A percentile compares a stretch with the other conserved stretches of the same genome.
Evolutionary conservation across 2,329 filamentous ascomycete genomes (phyloP).

Genomic region (Fusarium virguliforme): DNA sequence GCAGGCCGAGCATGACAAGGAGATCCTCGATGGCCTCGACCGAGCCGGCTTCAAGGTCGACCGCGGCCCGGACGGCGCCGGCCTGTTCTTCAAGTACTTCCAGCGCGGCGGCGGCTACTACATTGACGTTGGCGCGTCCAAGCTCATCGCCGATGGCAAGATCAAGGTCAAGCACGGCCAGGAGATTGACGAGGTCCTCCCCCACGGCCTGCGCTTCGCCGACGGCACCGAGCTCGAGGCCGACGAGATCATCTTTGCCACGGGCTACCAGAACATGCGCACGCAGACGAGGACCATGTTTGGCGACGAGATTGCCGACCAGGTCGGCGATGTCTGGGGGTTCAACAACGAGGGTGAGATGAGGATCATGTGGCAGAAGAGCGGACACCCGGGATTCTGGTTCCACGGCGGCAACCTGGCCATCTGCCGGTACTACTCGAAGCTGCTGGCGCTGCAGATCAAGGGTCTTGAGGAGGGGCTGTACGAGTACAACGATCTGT

Average conservation of each 20-base stretch:
- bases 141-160: conserved; percentile 75
- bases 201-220: conserved; percentile 62
- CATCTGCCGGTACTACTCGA: conserved; percentile 74
- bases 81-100: conserved; percentile 75
- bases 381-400: conserved; percentile 77
- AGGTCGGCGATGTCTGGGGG: conserved; percentile 74
- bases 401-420: conserved; percentile 77
- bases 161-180: conserved; percentile 75
- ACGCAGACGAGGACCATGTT: conserved; percentile 74
- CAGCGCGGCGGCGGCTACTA: conserved; percentile 80
- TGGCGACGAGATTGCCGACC: conserved; percentile 73
- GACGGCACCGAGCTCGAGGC: conserved; percentile 72
- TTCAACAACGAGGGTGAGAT: conserved; percentile 72
- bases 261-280: conserved; percentile 79
- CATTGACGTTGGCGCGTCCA: conserved; percentile 76
- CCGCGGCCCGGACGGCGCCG: conserved; percentile 69
- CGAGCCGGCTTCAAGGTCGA: conserved; percentile 75
- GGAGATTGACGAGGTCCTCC: conserved; percentile 68
- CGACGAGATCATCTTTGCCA: conserved; percentile 76
- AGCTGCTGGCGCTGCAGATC: conserved; percentile 68
- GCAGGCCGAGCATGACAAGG: conserved; percentile 58
- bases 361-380: conserved; percentile 71
- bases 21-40: conserved; percentile 62
- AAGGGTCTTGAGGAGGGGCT: conserved; percentile 62
- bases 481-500: conserved; percentile 54